Conservation (phyloP, 1,139 yeast species). For the Zhuliangozyma blackwelliae region DNA sequence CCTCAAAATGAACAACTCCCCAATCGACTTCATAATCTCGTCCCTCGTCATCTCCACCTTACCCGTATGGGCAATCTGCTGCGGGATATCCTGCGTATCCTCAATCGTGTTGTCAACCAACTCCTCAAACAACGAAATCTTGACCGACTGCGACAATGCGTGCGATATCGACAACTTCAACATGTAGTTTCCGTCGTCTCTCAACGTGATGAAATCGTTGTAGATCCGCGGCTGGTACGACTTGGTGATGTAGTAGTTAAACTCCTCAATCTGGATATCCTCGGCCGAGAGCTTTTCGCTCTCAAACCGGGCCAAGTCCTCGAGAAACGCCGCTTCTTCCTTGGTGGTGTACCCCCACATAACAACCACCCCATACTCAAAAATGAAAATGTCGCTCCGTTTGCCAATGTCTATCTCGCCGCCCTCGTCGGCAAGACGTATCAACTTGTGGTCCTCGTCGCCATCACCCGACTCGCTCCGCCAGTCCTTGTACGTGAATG, state of each 20-base stretch:
- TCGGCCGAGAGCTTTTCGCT: slow-evolving; percentile 85
- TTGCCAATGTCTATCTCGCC: slow-evolving; percentile 86
- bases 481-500: slow-evolving; percentile 82
- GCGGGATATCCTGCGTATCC: slow-evolving; percentile 95
- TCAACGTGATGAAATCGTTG: slow-evolving; percentile 86
- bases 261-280: slow-evolving; percentile 90
- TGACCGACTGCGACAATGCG: slow-evolving; percentile 89
- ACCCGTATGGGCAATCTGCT: slow-evolving; percentile 90
- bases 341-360: slow-evolving; percentile 89
- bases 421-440: slow-evolving; percentile 85
- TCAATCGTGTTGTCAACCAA: slow-evolving; percentile 93
- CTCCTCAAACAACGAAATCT: slow-evolving; percentile 91
- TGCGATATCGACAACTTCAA: slow-evolving; percentile 83
- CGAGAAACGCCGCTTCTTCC: slow-evolving; percentile 80
- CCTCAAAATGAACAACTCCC: slow-evolving; percentile 86
- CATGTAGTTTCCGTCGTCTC: slow-evolving; percentile 91
- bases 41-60: slow-evolving; percentile 91
- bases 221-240: slow-evolving; percentile 93
- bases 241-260: slow-evolving; percentile 88
- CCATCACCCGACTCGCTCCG: slow-evolving; percentile 42
- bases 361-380: slow-evolving; percentile 92
- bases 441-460: slow-evolving; percentile 39
- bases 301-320: slow-evolving; percentile 83
- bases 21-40: slow-evolving; percentile 94
- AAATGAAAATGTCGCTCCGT: slow-evolving; percentile 76